Percentiles rank a stretch among this genome's conserved stretches.
These are phyloP conservation scores for Hyphopichia burtonii DNA, from an alignment of 1,139 yeast species.

Conservation along the genomic window DNA sequence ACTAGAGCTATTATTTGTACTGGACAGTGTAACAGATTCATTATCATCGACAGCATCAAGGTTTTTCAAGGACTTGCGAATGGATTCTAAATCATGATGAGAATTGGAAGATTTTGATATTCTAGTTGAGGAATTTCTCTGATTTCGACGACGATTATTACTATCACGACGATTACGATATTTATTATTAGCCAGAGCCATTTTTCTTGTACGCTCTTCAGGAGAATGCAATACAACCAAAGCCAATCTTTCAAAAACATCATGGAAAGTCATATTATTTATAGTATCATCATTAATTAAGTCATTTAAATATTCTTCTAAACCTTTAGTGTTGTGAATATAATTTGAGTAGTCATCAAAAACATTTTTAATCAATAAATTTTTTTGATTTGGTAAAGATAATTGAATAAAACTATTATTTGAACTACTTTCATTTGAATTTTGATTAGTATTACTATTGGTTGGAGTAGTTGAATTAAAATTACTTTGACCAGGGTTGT, in stretches of 20 bases:
- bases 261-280: constrained; percentile 53
- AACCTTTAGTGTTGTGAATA: constrained; percentile 32
- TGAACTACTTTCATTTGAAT: background rate
- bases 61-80: background rate
- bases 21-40: background rate
- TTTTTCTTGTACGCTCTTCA: constrained; percentile 26
- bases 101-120: background rate
- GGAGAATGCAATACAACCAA: constrained; percentile 76
- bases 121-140: background rate
- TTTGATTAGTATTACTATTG: background rate
- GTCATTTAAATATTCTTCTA: constrained; percentile 23
- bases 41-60: background rate
- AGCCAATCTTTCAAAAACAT: constrained; percentile 73
- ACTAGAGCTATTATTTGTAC: background rate
- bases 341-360: constrained; percentile 50
- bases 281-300: constrained; percentile 27
- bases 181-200: constrained; percentile 1
- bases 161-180: constrained; percentile 2
- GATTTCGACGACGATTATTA: background rate
- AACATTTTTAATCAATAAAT: constrained; percentile 37
- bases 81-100: background rate
- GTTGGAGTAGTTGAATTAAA: constrained; percentile 1
- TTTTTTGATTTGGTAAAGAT: constrained; percentile 3
- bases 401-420: constrained; percentile 5
- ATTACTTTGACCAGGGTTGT: constrained; percentile 4